Conservation (phyloP, 805 yeast species). For the Clavispora santaluciae region DNA sequence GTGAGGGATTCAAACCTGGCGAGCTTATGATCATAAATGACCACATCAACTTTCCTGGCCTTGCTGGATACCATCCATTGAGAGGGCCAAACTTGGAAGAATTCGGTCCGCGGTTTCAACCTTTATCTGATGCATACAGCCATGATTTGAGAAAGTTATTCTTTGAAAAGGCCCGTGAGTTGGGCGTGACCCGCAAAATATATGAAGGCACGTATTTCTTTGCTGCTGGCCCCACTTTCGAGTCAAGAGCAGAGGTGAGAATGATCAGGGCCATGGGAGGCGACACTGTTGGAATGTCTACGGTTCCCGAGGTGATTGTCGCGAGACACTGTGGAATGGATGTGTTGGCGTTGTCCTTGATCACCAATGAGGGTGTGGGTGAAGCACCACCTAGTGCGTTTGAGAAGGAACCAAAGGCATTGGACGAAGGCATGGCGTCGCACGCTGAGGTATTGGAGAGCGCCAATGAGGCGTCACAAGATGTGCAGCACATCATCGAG, state of each 20-base stretch:
- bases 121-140: constrained; percentile 87
- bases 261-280: constrained; percentile 70
- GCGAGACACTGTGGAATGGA: constrained; percentile 84
- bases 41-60: constrained; percentile 87
- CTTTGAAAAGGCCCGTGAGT: constrained; percentile 45
- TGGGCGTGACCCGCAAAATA: constrained; percentile 51
- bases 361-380: constrained; percentile 78
- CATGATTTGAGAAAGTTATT: constrained; percentile 61
- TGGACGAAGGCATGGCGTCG: constrained; percentile 75
- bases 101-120: constrained; percentile 83
- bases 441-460: constrained; percentile 89
- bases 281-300: constrained; percentile 96
- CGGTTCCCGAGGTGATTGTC: constrained; percentile 91
- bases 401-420: constrained; percentile 46
- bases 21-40: constrained; percentile 89
- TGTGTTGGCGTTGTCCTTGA: constrained; percentile 79
- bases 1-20: constrained; percentile 64
- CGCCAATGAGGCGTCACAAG: constrained; percentile 75
- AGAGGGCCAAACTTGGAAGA: constrained; percentile 78
- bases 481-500: constrained; percentile 68
- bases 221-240: constrained; percentile 93
- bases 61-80: constrained; percentile 82
- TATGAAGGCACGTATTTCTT: constrained; percentile 86
- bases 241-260: constrained; percentile 87
- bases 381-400: constrained; percentile 65